These are phyloP conservation scores for Tulasnella calospora DNA, from an alignment of 768 basidiomycete species.

Conservation along the genomic window DNA sequence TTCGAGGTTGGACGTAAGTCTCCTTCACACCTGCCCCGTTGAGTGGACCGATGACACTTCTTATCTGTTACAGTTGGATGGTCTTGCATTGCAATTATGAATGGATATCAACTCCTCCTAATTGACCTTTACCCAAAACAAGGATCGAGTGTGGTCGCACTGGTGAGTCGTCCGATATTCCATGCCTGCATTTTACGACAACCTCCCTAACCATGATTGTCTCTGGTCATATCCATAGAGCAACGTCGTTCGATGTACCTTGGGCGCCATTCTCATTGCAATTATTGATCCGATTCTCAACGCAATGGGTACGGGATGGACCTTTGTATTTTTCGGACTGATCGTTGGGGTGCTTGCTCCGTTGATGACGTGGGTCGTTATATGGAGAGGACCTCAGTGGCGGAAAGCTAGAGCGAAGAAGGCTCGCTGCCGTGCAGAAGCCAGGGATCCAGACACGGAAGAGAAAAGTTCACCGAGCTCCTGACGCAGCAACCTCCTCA, in stretches of 20 bases:
- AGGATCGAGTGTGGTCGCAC: constrained; percentile 1
- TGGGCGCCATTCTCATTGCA: constrained; percentile 26
- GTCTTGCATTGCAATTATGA: neutral
- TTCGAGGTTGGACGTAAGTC: constrained; percentile 34
- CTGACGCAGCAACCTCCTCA: neutral
- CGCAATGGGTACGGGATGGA: constrained; percentile 17
- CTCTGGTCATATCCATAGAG: constrained; percentile 16
- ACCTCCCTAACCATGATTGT: neutral
- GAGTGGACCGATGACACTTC: constrained; percentile 25
- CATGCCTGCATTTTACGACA: no score
- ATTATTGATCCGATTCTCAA: constrained; percentile 22
- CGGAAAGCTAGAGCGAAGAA: neutral
- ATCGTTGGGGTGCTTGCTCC: constrained; percentile 5
- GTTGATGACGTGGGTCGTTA: constrained; percentile 12
- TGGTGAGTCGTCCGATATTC: neutral
- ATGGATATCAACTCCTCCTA: constrained; percentile 2
- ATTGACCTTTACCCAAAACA: constrained; percentile 19
- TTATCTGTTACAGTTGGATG: neutral
- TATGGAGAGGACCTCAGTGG: constrained; percentile 10
- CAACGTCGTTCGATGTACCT: constrained; percentile 31
- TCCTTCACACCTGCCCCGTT: neutral
- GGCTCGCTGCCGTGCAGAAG: neutral
- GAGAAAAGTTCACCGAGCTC: neutral
- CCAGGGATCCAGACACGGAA: neutral
- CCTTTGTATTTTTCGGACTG: constrained; percentile 15